These are phyloP conservation scores for Ascochyta viciae-villosae DNA, from an alignment of 2,329 filamentous ascomycete species.

Conservation along the genomic window DNA sequence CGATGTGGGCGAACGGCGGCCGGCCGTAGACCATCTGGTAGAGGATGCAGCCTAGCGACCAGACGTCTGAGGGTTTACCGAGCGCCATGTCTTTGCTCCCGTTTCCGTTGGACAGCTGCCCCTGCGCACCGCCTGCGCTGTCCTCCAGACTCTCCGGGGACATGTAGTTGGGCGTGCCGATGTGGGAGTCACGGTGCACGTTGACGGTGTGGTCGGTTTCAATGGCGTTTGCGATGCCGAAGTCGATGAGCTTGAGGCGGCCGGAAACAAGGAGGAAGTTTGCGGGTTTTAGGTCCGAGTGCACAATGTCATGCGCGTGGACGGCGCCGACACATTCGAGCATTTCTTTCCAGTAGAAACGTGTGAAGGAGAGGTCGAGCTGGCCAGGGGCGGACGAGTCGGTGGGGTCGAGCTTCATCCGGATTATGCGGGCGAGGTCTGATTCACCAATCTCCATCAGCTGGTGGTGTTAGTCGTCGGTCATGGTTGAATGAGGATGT, in stretches of 20 bases:
- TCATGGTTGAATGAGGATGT: neutral
- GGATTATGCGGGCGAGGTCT: conserved; percentile 86
- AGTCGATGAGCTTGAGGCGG: conserved; percentile 93
- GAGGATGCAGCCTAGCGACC: conserved; percentile 94
- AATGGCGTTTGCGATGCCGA: conserved; percentile 97
- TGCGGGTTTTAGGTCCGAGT: conserved; percentile 95
- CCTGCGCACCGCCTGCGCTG: conserved; percentile 67
- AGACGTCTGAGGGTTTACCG: conserved; percentile 94
- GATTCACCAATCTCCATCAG: conserved; percentile 98
- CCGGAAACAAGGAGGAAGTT: conserved; percentile 96
- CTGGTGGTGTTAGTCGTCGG: conserved; percentile 52
- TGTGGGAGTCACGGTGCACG: conserved; percentile 92
- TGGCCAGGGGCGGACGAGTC: conserved; percentile 60
- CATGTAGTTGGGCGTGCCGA: conserved; percentile 99
- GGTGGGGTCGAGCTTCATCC: conserved; percentile 63
- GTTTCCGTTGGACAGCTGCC: conserved; percentile 49
- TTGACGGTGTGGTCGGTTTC: conserved; percentile 96
- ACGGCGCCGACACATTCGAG: conserved; percentile 91
- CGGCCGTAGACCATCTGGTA: conserved; percentile 99
- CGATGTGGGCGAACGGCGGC: conserved; percentile 92
- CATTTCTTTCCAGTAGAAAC: conserved; percentile 99
- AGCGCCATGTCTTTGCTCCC: conserved; percentile 84
- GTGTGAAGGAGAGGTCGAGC: conserved; percentile 88
- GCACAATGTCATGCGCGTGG: conserved; percentile 89
- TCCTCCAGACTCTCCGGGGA: conserved; percentile 93